phyloP scores from a whole-genome alignment of 2,329 filamentous ascomycete genomes.

The Ilyonectria mors-panacis region DNA sequence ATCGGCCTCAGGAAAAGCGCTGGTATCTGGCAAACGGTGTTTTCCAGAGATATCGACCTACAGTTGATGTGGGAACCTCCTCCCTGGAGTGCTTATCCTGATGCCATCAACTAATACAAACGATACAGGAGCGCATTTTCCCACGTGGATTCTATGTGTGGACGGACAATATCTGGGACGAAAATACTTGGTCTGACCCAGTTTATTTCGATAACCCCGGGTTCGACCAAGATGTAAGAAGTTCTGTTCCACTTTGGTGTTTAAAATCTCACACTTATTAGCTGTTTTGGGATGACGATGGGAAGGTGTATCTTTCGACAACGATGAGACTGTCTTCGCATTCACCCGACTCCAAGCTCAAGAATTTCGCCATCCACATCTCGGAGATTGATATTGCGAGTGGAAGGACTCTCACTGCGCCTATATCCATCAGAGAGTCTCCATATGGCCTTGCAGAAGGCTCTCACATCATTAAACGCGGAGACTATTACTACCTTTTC shows the following conservation, averaged over 20 bases:
- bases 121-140: constrained; percentile 58
- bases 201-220: constrained; percentile 68
- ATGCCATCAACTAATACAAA: neutral
- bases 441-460: constrained; percentile 60
- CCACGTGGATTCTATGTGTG: constrained; percentile 69
- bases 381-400: constrained; percentile 60
- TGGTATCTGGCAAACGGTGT: constrained; percentile 64
- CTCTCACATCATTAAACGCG: constrained; percentile 48
- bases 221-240: constrained; percentile 63
- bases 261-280: constrained; percentile 14
- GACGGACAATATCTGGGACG: constrained; percentile 67
- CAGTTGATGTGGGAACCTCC: constrained; percentile 47
- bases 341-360: constrained; percentile 56
- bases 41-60: constrained; percentile 60
- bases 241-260: neutral
- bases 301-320: constrained; percentile 64
- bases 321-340: constrained; percentile 55
- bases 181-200: constrained; percentile 66
- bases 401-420: constrained; percentile 56
- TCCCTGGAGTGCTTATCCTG: neutral
- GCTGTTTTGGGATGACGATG: constrained; percentile 66
- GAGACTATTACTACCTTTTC: constrained; percentile 44
- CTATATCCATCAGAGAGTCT: constrained; percentile 55
- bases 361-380: constrained; percentile 67
- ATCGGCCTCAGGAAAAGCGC: constrained; percentile 54